Percentiles rank a stretch among this genome's conserved stretches.
These are phyloP conservation scores for Colletotrichum australisinense DNA, from an alignment of 2,329 filamentous ascomycete species.

Conservation along the genomic window DNA sequence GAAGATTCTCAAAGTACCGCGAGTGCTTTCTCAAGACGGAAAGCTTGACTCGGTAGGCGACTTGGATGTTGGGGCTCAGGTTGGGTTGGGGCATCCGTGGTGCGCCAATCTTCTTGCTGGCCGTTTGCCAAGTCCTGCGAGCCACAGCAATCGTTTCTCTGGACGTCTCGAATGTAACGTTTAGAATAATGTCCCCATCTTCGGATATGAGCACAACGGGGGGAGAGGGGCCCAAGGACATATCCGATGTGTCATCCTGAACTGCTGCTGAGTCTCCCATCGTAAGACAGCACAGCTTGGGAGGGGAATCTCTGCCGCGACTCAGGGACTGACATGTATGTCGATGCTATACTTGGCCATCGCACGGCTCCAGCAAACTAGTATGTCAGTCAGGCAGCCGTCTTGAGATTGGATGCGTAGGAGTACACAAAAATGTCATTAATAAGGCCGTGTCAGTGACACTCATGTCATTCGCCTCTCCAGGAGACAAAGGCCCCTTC, in stretches of 20 bases:
- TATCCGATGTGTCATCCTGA: slow-evolving; percentile 39
- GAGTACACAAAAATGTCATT: neutral
- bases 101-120: slow-evolving; percentile 43
- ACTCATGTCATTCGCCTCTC: slow-evolving; percentile 2
- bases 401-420: neutral
- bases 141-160: slow-evolving; percentile 59
- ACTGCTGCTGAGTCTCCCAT: slow-evolving; percentile 40
- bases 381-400: neutral
- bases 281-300: slow-evolving; percentile 21
- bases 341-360: neutral
- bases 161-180: slow-evolving; percentile 73
- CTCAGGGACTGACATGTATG: slow-evolving; percentile 20
- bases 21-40: slow-evolving; percentile 69
- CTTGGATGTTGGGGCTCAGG: slow-evolving; percentile 50
- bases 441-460: neutral
- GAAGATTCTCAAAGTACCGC: slow-evolving; percentile 76
- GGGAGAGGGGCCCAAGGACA: slow-evolving; percentile 40
- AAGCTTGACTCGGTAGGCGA: slow-evolving; percentile 71
- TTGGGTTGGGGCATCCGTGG: slow-evolving; percentile 42
- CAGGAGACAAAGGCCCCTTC: neutral
- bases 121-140: slow-evolving; percentile 51
- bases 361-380: neutral
- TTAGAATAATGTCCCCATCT: slow-evolving; percentile 73
- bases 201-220: slow-evolving; percentile 62
- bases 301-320: slow-evolving; percentile 3